Evolutionary conservation across 1,284 basidiomycete species (phyloP), one percentile per base, ranked within the genome.

Genomic region (Flammula alnicola): DNA sequence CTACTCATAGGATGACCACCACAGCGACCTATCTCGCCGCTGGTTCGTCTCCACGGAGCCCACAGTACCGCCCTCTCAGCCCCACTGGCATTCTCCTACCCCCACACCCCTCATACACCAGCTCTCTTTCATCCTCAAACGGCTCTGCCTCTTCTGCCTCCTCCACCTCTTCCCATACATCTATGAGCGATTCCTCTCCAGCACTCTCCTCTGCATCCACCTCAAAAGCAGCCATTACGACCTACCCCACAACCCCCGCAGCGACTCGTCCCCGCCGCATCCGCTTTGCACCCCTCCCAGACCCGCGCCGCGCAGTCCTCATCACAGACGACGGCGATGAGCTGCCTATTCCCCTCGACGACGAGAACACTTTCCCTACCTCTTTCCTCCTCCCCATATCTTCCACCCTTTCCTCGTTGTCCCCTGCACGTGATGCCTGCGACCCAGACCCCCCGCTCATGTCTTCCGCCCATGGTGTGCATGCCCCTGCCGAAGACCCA

Each of bases 261-360:
- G 25, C 9, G 57, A 64, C 53, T 52, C 8, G 42, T 4, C n/a
- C 31, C 26, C 71, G 51, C 68, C 79, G 62, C 68, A 89, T 91
- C 46, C 81, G 85, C 54, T 91, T 91, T 56, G 88, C 88, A 0
- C 88, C 88, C 2, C 78, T 91, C n/a, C 88, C 88, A 3, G 84
- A 87, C 52, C 85, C 85, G 11, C 75, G 81, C n/a, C 71, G 80
- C 44, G 67, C 73, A 39, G 71, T 76, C 37, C 63, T 72, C 54
- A 64, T 75, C 55, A 69, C 70, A 5, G 73, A 75, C 51, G 66
- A 73, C 57, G 72, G 69, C 51, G 63, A 62, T 45, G 77, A 80
- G 57, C 59, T 73, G 16, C 71, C 69, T 30, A 58, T 68, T 6
- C 55, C 58, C 44, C 56, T 67, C 8, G 54, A 56, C 38, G 67